Base-by-base conservation (phyloP, 192 early-diverging fungal species). In the Linnemannia hyalina region DNA sequence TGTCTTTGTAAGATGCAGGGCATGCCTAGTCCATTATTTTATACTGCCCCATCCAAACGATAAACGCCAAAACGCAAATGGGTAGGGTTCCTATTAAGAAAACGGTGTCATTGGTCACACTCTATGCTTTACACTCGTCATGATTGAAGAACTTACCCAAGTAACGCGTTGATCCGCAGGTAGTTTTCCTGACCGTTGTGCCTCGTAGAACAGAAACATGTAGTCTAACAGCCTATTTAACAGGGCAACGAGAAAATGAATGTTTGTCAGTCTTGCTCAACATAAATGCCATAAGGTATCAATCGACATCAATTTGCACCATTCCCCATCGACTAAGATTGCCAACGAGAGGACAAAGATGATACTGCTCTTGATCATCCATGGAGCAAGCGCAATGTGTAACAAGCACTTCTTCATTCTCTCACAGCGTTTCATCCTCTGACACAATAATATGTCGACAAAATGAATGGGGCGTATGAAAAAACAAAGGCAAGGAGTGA, bases 121-220 rank as follows among this genome's bases (percentile, higher is more conserved):
- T n/a, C n/a, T 9, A 6, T 63, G 8, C 57, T 26, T 9, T 63
- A 63, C 57, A 29, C 2, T 9, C 1, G 11, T 29, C 10, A 29
- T 32, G 23, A 0, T n/a, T 57, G 13, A 26, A 29, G 38, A 26
- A 57, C 80, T 78, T 87, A 83, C 78, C 90, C 92, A 93, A 23
- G 78, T 49, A 22, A 93, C 88, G 79, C 92, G 82, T 55, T 92
- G 90, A 68, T 91, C 78, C n/a, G 86, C 42, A 22, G 90, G 87
- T 6, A 93, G 76, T 23, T 85, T 88, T 29, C 92, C 92, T 69
- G 90, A 88, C 63, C 90, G 79, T 70, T 92, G 91, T 16, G 92
- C 92, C 76, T 93, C 92, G 74, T 91, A 93, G 73, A 93, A 93
- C 71, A 83, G 80, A 15, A 93, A 68, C 6, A 89, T 88, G 46